phyloP scores from a whole-genome alignment of 768 basidiomycete species.

The Tulasnella sp. region DNA sequence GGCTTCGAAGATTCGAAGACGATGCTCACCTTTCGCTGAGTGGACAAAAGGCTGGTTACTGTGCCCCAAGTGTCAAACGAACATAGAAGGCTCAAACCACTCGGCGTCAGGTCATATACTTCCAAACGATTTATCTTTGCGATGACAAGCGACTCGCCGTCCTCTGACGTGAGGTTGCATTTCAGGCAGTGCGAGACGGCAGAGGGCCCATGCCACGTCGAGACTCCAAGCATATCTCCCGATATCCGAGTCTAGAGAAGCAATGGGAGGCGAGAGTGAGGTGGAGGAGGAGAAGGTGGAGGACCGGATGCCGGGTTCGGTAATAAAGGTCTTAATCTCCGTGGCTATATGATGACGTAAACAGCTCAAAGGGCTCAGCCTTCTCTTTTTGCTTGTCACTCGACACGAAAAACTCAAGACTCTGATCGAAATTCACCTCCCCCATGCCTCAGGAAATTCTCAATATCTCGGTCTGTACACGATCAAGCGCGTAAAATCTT shows the following conservation, averaged over 20 bases:
- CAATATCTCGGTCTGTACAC: slow-evolving; percentile 61
- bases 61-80: slow-evolving; percentile 63
- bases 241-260: neutral
- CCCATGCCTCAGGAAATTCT: slow-evolving; percentile 62
- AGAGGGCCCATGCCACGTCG: slow-evolving; percentile 73
- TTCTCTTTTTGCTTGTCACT: neutral
- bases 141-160: slow-evolving; percentile 62
- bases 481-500: neutral
- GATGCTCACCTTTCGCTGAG: slow-evolving; percentile 52
- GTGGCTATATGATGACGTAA: neutral
- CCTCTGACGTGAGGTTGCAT: slow-evolving; percentile 54
- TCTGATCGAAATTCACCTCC: neutral
- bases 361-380: slow-evolving; percentile 7
- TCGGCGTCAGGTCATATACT: slow-evolving; percentile 59
- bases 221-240: slow-evolving; percentile 54
- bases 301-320: neutral
- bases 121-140: slow-evolving; percentile 65
- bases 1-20: slow-evolving; percentile 32
- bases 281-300: slow-evolving; percentile 16
- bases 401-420: slow-evolving; percentile 6
- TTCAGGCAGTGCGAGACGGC: slow-evolving; percentile 67
- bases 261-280: neutral
- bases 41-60: slow-evolving; percentile 44
- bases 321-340: neutral
- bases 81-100: slow-evolving; percentile 60